A percentile compares a stretch with the other conserved stretches of the same genome.
phyloP scores from a whole-genome alignment of 768 basidiomycete species.

The Russula lepida region DNA sequence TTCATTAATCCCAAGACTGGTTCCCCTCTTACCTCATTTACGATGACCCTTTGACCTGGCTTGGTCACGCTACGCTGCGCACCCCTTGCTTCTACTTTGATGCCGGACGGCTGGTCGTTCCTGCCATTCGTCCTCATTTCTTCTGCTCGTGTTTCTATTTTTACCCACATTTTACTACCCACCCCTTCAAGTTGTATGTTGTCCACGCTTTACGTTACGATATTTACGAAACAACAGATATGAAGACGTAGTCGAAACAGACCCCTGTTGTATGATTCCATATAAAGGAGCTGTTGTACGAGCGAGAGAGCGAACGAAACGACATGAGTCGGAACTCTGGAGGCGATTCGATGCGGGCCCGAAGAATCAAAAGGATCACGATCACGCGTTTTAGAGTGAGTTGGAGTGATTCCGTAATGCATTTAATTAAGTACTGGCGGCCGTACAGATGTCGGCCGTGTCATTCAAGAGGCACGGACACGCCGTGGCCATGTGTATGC shows the following conservation, averaged over 20 bases:
- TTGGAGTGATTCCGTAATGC: too few species aligned
- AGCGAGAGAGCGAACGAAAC: not conserved
- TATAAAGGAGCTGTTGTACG: not conserved
- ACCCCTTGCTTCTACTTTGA: not conserved
- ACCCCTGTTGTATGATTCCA: too few species aligned
- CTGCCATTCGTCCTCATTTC: not conserved
- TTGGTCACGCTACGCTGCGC: not conserved
- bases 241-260: not conserved
- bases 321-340: not conserved
- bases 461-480: too few species aligned
- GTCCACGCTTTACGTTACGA: not conserved
- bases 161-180: not conserved
- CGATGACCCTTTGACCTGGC: not conserved
- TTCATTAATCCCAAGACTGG: not conserved
- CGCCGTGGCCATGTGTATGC: not conserved
- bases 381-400: too few species aligned
- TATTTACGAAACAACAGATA: constrained; percentile 3
- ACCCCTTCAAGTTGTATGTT: not conserved
- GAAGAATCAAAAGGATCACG: too few species aligned
- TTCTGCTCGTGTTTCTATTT: not conserved
- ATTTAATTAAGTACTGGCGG: too few species aligned
- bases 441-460: too few species aligned
- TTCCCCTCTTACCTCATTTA: not conserved
- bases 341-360: not conserved
- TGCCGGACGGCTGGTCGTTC: too few species aligned